Evolutionary conservation across 331 rosid genomes (phyloP).

Genomic region (Pyrus hybrid): DNA sequence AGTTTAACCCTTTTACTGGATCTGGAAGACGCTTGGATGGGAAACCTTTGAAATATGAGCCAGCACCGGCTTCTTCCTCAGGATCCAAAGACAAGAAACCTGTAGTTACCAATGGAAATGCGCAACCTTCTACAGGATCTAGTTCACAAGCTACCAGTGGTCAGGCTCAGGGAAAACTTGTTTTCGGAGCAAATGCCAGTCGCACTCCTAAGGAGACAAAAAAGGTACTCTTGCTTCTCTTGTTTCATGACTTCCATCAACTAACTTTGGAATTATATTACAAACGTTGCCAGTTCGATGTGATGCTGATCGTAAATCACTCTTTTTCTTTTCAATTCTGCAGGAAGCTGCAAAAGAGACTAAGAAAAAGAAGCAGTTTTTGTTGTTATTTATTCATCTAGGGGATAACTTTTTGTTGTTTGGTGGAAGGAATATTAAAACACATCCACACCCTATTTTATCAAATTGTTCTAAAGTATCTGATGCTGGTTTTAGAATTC

Average conservation of each 20-base stretch:
- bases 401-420: too few species aligned
- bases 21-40: slow-evolving; percentile 26
- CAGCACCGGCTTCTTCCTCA: too few species aligned
- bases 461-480: too few species aligned
- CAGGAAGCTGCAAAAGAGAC: slow-evolving; percentile 55
- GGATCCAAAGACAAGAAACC: too few species aligned
- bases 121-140: too few species aligned
- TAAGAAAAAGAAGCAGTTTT: slow-evolving; percentile 58
- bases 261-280: not conserved
- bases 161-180: slow-evolving; percentile 89
- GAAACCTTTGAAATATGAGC: too few species aligned
- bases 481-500: too few species aligned
- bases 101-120: too few species aligned
- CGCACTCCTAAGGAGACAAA: slow-evolving; percentile 46
- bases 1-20: too few species aligned
- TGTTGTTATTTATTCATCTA: too few species aligned
- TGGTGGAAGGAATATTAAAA: too few species aligned
- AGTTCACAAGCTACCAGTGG: slow-evolving; percentile 28
- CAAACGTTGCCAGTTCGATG: not conserved
- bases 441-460: too few species aligned
- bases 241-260: not conserved
- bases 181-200: slow-evolving; percentile 68
- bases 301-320: not conserved
- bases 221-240: slow-evolving; percentile 37
- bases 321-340: not conserved